Evolutionary conservation across 179 eudicot genomes (phyloP).

Genomic region (Beta macrorhiza): DNA sequence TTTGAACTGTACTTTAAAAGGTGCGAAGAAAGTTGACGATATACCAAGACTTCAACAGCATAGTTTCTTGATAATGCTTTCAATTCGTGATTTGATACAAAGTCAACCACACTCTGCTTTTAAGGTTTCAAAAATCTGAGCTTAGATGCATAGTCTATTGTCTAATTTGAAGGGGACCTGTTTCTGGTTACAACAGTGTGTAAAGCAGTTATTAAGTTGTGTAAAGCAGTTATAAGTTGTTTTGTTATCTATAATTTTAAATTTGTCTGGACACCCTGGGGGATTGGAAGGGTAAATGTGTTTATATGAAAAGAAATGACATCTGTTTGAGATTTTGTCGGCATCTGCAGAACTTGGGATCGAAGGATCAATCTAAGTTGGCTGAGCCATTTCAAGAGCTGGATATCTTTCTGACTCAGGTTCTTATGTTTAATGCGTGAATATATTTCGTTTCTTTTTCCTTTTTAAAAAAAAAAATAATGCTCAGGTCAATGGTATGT

Average conservation of each 20-base stretch:
- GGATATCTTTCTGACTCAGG: constrained; percentile 91
- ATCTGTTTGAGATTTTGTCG: constrained; percentile 13
- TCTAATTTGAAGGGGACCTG: not conserved
- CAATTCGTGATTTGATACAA: not conserved
- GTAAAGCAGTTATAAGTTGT: too few species aligned
- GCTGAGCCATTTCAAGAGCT: constrained; percentile 84
- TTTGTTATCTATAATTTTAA: too few species aligned
- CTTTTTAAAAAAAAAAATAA: not conserved
- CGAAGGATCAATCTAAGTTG: constrained; percentile 76
- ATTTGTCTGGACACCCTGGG: too few species aligned
- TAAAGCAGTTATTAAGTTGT: too few species aligned
- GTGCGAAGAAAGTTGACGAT: too few species aligned
- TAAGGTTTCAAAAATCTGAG: not conserved
- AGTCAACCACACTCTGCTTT: too few species aligned
- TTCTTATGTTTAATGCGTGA: constrained; percentile 25
- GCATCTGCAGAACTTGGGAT: constrained; percentile 65
- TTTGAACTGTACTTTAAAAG: too few species aligned
- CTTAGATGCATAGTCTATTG: not conserved
- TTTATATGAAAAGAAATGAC: not conserved
- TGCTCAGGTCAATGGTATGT: not conserved
- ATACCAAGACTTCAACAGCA: not conserved
- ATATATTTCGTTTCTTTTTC: not conserved
- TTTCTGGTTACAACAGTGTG: not conserved
- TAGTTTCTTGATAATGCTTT: not conserved
- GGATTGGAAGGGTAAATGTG: not conserved